Conservation (phyloP, 805 yeast species). For the Tetrapisispora namnaoensis region DNA sequence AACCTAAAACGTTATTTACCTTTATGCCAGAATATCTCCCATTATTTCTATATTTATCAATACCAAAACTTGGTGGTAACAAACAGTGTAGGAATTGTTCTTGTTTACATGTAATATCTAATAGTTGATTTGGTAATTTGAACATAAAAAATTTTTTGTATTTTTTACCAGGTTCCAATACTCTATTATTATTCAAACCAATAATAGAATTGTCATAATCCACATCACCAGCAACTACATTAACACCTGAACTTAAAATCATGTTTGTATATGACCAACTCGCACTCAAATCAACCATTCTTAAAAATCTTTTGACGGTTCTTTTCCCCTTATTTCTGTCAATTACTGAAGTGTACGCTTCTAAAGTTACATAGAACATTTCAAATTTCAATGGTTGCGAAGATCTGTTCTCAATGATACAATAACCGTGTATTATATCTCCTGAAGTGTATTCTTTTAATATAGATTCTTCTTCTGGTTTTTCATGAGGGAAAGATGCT, state of each 20-base stretch:
- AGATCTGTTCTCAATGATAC: constrained; percentile 40
- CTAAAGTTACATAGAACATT: constrained; percentile 46
- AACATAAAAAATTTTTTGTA: constrained; percentile 53
- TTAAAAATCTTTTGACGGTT: constrained; percentile 39
- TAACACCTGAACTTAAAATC: constrained; percentile 44
- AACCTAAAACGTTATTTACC: constrained; percentile 31
- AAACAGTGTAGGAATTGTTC: constrained; percentile 31
- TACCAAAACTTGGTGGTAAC: constrained; percentile 35
- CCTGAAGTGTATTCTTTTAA: constrained; percentile 55
- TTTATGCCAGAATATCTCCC: constrained; percentile 27
- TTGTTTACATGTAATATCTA: constrained; percentile 45
- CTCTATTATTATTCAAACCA: constrained; percentile 42
- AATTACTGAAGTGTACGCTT: constrained; percentile 32
- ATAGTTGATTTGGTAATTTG: constrained; percentile 43
- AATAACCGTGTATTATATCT: constrained; percentile 55
- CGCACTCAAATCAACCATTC: constrained; percentile 54
- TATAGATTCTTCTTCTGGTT: constrained; percentile 37
- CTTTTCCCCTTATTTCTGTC: constrained; percentile 28
- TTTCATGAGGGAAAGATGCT: constrained; percentile 38
- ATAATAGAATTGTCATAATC: constrained; percentile 42
- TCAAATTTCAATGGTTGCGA: constrained; percentile 44
- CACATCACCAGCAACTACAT: constrained; percentile 34
- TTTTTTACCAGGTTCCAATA: constrained; percentile 38
- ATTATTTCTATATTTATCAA: constrained; percentile 25
- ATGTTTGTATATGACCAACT: constrained; percentile 42